Conservation (phyloP, 148 eudicot species). For the Beta vulgaris region DNA sequence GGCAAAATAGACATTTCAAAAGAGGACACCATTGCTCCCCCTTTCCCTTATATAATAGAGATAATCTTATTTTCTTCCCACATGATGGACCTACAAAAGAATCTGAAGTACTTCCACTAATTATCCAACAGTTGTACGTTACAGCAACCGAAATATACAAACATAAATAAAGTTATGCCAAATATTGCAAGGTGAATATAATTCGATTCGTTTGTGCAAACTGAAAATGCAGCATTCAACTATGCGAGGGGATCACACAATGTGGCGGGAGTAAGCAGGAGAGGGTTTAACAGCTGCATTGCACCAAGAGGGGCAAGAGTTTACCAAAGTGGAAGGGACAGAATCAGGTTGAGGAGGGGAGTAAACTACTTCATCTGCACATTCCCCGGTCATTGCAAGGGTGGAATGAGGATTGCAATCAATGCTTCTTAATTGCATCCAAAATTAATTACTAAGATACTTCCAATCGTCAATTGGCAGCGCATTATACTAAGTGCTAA, state of each 20-base stretch:
- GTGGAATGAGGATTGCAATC: constrained; percentile 36
- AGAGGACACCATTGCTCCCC: too few species aligned
- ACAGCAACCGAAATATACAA: too few species aligned
- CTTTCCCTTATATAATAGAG: too few species aligned
- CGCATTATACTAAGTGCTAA: not conserved
- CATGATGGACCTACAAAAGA: too few species aligned
- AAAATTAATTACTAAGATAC: not conserved
- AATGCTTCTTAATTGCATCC: constrained; percentile 20
- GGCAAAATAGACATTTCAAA: too few species aligned
- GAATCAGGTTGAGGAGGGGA: constrained; percentile 24
- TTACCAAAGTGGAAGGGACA: constrained; percentile 29
- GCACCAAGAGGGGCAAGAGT: constrained; percentile 10
- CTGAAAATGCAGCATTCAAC: constrained; percentile 29
- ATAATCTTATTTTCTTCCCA: too few species aligned
- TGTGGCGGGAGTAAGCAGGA: constrained; percentile 26
- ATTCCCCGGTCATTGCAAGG: constrained; percentile 28
- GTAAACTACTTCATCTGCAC: constrained; percentile 41
- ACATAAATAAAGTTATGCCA: too few species aligned
- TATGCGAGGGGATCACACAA: constrained; percentile 28
- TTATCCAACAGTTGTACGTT: too few species aligned
- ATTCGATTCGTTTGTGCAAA: not conserved
- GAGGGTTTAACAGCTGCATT: constrained; percentile 24
- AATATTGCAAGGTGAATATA: too few species aligned
- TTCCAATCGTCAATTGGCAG: not conserved
- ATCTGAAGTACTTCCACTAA: too few species aligned